Percentiles rank a stretch among this genome's conserved stretches.
Conservation (phyloP, 2,329 filamentous ascomycete genomes). For the Alternaria gaisen region DNA sequence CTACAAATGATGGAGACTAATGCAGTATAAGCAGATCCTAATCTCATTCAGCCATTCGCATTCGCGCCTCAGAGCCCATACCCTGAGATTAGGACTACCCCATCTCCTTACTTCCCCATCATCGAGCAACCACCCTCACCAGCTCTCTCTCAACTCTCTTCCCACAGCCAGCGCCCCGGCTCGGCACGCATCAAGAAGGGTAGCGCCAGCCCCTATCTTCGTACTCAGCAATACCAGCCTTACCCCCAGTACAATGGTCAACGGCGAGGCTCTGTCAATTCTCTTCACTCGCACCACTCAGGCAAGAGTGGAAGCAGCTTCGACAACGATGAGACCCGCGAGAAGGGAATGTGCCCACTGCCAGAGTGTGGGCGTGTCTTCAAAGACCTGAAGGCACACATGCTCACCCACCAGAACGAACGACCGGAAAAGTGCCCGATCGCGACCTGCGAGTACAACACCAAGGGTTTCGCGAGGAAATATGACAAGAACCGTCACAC, state of each 20-base stretch:
- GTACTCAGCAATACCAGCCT: conserved; percentile 63
- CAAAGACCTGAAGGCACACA: conserved; percentile 92
- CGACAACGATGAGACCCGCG: conserved; percentile 62
- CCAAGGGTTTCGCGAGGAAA: conserved; percentile 91
- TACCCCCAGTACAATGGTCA: conserved; percentile 59
- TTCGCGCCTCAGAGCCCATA: conserved; percentile 54
- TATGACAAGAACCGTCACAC: conserved; percentile 98
- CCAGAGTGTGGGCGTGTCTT: conserved; percentile 85
- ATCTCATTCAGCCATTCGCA: conserved; percentile 63
- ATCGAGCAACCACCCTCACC: conserved; percentile 68
- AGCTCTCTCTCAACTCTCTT: conserved; percentile 65
- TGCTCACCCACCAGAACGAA: conserved; percentile 92
- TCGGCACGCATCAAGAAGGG: conserved; percentile 58
- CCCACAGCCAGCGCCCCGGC: conserved; percentile 54
- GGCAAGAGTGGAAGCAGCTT: conserved; percentile 55
- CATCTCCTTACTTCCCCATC: conserved; percentile 53
- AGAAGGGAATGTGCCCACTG: conserved; percentile 78
- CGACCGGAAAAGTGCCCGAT: conserved; percentile 95
- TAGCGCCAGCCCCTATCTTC: conserved; percentile 73
- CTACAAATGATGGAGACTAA: conserved; percentile 20
- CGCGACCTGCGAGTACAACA: conserved; percentile 87
- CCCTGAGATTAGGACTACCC: conserved; percentile 51
- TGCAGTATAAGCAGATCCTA: conserved; percentile 60
- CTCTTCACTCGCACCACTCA: conserved; percentile 72
- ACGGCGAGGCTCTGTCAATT: conserved; percentile 74